Conservation (phyloP, 495 filamentous ascomycete species). For the Gamarada debralockiae region DNA sequence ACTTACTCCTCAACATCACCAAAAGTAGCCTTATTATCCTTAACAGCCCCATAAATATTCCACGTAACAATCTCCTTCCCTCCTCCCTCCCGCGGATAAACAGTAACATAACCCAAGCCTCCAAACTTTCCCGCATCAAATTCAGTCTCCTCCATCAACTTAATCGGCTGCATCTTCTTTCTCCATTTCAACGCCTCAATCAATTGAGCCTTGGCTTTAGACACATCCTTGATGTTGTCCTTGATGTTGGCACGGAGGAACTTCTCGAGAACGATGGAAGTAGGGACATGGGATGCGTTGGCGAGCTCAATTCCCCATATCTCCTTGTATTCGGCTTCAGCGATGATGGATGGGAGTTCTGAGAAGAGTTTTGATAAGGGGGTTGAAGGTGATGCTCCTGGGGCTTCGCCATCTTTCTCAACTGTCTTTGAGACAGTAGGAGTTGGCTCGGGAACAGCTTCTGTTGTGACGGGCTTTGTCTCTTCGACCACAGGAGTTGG, state of each 20-base stretch:
- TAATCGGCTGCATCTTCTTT: slow-evolving; percentile 51
- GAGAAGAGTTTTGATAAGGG: slow-evolving; percentile 23
- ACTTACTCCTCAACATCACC: slow-evolving; percentile 72
- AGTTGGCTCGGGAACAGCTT: neutral
- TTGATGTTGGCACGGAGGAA: slow-evolving; percentile 85
- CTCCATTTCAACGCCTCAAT: slow-evolving; percentile 77
- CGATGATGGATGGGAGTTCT: slow-evolving; percentile 33
- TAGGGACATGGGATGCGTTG: slow-evolving; percentile 57
- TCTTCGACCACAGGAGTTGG: neutral
- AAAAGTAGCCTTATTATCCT: slow-evolving; percentile 69
- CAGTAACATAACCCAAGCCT: slow-evolving; percentile 52
- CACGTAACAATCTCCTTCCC: slow-evolving; percentile 61
- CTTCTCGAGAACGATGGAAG: slow-evolving; percentile 82
- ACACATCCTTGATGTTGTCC: slow-evolving; percentile 40
- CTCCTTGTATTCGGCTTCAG: slow-evolving; percentile 53
- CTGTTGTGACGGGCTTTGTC: slow-evolving; percentile 2
- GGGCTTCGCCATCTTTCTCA: neutral
- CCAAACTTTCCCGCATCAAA: slow-evolving; percentile 48
- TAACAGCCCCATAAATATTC: slow-evolving; percentile 83
- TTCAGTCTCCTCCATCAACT: slow-evolving; percentile 27
- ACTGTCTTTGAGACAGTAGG: neutral
- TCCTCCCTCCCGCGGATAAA: slow-evolving; percentile 36
- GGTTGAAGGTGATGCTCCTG: neutral
- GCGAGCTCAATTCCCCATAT: slow-evolving; percentile 71
- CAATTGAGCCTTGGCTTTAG: slow-evolving; percentile 70